Base-by-base conservation (phyloP, 768 basidiomycete genomes). In the Guyanaporus albipodus region DNA sequence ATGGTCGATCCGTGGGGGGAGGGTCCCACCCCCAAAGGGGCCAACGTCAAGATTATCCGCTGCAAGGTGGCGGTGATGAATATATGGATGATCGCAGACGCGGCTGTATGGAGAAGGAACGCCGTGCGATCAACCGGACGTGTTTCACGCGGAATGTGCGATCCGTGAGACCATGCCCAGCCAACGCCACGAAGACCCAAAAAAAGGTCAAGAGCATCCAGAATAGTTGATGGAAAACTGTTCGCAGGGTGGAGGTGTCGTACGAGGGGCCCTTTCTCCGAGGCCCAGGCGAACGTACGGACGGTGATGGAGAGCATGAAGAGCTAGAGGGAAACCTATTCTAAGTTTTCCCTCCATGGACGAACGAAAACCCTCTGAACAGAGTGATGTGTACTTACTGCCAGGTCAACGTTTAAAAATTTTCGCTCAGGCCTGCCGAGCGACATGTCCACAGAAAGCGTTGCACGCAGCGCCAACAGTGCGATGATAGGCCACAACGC, bases 141-240 rank as follows among this genome's bases (percentile, higher is more conserved):
- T n/a, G 45, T 39, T 19, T 46, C 45, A 6, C 18, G 38, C 5
- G 45, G 45, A 11, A 46, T 11, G 38, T 46, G 21, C 14, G 27
- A 12, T 8, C 24, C 8, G 7, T 32, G 23, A 11, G 45, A 46
- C 38, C 38, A 39, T 2, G 38, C 36, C 45, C 45, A 46, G 22
- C 24, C 38, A 17, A 19, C 18, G 27, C 45, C 45, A 39, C 45
- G 45, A n/a, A 39, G 11, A 11, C 31, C 21, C 0, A 6, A 26
- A 18, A 19, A 9, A 15, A 46, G 45, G 24, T 39, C 31, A 14
- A 46, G 23, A 6, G 45, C 45, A 26, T 46, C 45, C 45, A 39
- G 33, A 32, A 46, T 26, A 14, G 22, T 46, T 14, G 44, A 46
- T 17, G 45, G 45, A 12, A 23, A n/a, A 21, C 31, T 46, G 3